phyloP scores from a whole-genome alignment of 768 basidiomycete species.

The Daedalea quercina region DNA sequence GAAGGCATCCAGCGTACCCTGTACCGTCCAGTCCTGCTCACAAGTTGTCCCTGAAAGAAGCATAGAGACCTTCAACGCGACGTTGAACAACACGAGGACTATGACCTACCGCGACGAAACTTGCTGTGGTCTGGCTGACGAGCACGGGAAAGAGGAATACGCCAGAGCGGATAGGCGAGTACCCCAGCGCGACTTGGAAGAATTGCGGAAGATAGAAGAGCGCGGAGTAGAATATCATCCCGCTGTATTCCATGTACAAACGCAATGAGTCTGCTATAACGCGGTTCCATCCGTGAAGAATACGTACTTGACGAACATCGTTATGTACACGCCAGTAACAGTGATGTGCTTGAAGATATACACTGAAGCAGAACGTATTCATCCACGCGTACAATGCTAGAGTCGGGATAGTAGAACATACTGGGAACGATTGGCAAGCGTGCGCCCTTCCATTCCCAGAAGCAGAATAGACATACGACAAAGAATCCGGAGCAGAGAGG shows the following conservation, averaged over 20 bases:
- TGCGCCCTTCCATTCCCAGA: conserved; percentile 71
- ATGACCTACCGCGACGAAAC: conserved; percentile 37
- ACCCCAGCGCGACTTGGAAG: conserved; percentile 67
- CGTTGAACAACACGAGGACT: too few species aligned
- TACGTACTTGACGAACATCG: conserved; percentile 61
- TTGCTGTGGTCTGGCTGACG: conserved; percentile 54
- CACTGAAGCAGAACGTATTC: conserved; percentile 33
- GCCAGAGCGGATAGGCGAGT: conserved; percentile 55
- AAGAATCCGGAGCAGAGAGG: conserved; percentile 41
- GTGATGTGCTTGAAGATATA: conserved; percentile 65
- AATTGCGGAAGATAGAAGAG: conserved; percentile 71
- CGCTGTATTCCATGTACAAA: conserved; percentile 27
- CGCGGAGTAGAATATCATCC: conserved; percentile 56
- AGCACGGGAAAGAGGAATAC: conserved; percentile 67
- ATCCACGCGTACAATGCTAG: not conserved
- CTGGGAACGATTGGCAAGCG: conserved; percentile 68
- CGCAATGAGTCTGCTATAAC: not conserved
- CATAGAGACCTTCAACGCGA: not conserved
- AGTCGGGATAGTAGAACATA: conserved; percentile 22
- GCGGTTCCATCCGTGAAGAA: not conserved
- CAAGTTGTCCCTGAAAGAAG: conserved; percentile 43
- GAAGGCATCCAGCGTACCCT: conserved; percentile 27
- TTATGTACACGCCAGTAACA: conserved; percentile 59
- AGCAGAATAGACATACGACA: conserved; percentile 50
- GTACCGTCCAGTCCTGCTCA: conserved; percentile 61